Percentiles rank a stretch among this genome's conserved stretches.
phyloP scores from a whole-genome alignment of 305 asterid species.

The Solanum hybrid region DNA sequence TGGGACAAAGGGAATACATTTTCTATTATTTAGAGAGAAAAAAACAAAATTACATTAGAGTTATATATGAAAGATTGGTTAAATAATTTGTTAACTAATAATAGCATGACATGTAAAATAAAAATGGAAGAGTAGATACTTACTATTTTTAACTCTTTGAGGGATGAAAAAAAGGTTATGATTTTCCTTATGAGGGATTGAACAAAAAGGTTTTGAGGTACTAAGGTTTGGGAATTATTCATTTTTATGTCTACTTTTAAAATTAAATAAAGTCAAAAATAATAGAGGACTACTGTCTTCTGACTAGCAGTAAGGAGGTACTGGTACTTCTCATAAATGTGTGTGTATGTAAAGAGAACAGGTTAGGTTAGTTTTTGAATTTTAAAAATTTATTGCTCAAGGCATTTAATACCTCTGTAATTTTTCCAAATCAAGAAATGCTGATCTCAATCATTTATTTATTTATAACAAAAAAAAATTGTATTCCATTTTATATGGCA shows the following conservation, averaged over 20 bases:
- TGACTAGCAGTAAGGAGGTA: not conserved
- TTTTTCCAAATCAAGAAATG: not conserved
- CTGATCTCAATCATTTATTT: not conserved
- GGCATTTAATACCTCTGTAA: not conserved
- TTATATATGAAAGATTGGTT: not conserved
- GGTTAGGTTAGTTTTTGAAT: not conserved
- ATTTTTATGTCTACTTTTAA: not conserved
- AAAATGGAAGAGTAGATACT: not conserved
- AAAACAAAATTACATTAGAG: not conserved
- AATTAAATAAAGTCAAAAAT: not conserved
- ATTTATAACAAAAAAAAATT: not conserved
- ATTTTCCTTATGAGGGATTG: not conserved
- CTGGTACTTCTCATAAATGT: not conserved
- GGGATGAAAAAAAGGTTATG: not conserved
- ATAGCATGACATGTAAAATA: not conserved
- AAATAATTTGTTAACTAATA: not conserved
- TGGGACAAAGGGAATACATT: fast-evolving
- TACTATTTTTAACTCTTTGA: not conserved
- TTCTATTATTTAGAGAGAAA: not conserved
- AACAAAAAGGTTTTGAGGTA: not conserved
- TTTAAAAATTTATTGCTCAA: not conserved
- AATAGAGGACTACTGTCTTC: not conserved
- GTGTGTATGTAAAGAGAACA: not conserved
- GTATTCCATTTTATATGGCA: not conserved
- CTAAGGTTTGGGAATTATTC: not conserved